phyloP scores from a whole-genome alignment of 257 asterid genomes.

The Paulownia fortunei region DNA sequence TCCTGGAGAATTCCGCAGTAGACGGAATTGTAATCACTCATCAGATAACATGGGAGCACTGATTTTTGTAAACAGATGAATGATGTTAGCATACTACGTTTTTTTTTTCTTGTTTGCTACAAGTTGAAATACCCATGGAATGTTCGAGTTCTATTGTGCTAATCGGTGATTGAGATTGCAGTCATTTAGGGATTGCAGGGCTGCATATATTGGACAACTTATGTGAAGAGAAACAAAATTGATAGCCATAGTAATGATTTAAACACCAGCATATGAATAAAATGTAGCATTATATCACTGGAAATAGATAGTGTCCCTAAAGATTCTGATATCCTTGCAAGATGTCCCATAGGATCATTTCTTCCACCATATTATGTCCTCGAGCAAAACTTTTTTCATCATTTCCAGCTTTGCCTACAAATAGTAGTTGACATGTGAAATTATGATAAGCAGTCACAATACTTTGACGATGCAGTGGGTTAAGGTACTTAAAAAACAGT shows the following conservation, averaged over 20 bases:
- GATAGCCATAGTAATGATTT: background rate
- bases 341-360: background rate
- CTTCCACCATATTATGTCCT: background rate
- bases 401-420: background rate
- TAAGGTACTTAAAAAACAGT: background rate
- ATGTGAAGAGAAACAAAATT: background rate
- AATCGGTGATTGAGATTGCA: background rate
- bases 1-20: conserved; percentile 1
- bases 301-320: background rate
- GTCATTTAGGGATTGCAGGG: background rate
- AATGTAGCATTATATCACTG: background rate
- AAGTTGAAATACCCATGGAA: background rate
- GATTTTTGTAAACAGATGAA: background rate
- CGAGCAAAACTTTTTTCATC: background rate
- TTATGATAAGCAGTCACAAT: background rate
- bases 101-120: background rate
- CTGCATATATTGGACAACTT: background rate
- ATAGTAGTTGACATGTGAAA: background rate
- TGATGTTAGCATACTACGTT: background rate
- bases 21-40: conserved; percentile 9
- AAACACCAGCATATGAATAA: background rate
- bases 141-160: background rate
- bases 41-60: background rate
- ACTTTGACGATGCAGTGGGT: background rate
- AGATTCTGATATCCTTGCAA: conserved; percentile 9